Base-by-base conservation (phyloP, 2,329 filamentous ascomycete species). In the Sclerotinia spermophila region DNA sequence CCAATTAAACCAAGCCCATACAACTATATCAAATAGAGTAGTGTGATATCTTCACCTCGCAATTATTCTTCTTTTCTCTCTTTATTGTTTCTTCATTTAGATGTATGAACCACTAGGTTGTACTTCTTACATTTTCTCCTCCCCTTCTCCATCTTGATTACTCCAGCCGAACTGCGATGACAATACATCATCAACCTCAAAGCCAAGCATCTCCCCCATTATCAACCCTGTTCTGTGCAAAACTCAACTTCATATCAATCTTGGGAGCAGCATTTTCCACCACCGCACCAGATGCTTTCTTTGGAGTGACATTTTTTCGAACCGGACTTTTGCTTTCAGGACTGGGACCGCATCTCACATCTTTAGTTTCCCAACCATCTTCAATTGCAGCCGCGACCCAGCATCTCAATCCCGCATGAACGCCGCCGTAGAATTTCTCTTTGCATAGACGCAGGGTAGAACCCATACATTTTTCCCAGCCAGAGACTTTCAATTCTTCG, bases 371-470 rank as follows among this genome's bases (percentile, higher is more conserved):
- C 95, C 96, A 99, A 60, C 89, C 92, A 80, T 99, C 96, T 72
- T 94, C 94, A 40, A 85, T 86, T 0, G 93, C 94, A 0, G 95
- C 96, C 0, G 90, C 90, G 27, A 97, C 92, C 94, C 95, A 99
- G 10, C 92, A 94, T 69, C 92, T 89, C 73, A 98, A 84, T 2
- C 90, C 93, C 76, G 95, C 93, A 79, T 99, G 96, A 5, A 99
- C 92, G 64, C 92, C 89, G 2, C 92, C 92, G 79, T 99, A 98
- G 80, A 98, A 97, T 80, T 98, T 98, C 81, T 97, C 94, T 80
- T 98, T 99, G 84, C 95, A 98, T 24, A 95, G 90, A 7, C 96
- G 89, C 73, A 98, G 83, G 71, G 90, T 95, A 33, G 87, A 87
- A 24, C 94, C 94, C 86, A 98, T 92, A 75, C 92, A 89, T 76